Conservation (phyloP, 2,329 filamentous ascomycete species). For the Erysiphe pulchra region DNA sequence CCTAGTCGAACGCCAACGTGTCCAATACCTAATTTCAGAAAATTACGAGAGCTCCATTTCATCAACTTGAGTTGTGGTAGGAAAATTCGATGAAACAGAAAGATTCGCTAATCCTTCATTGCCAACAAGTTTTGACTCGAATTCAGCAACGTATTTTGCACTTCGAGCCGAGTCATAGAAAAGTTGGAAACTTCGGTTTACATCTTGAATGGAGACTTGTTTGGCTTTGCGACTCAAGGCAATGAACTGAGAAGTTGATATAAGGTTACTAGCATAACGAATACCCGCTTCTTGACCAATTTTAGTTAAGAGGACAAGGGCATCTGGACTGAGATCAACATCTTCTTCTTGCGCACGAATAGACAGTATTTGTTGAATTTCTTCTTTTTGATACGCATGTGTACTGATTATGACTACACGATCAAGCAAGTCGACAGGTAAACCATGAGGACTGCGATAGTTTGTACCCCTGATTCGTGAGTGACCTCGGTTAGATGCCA, state of each 20-base stretch:
- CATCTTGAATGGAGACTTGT: slow-evolving; percentile 65
- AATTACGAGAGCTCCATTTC: slow-evolving; percentile 29
- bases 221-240: slow-evolving; percentile 64
- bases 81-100: slow-evolving; percentile 19
- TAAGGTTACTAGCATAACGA: slow-evolving; percentile 91
- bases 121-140: slow-evolving; percentile 79
- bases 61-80: slow-evolving; percentile 15
- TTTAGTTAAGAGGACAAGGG: slow-evolving; percentile 79
- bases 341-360: slow-evolving; percentile 93
- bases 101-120: slow-evolving; percentile 63
- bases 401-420: slow-evolving; percentile 92
- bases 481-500: slow-evolving; percentile 90
- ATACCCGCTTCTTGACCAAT: slow-evolving; percentile 82
- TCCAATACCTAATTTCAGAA: not conserved
- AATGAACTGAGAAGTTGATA: slow-evolving; percentile 77
- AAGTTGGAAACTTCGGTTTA: slow-evolving; percentile 76
- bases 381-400: slow-evolving; percentile 53
- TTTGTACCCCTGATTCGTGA: slow-evolving; percentile 81
- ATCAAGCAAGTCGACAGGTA: slow-evolving; percentile 89
- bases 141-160: slow-evolving; percentile 72
- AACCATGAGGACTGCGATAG: slow-evolving; percentile 76
- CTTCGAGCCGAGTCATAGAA: slow-evolving; percentile 82
- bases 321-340: slow-evolving; percentile 71
- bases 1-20: not conserved
- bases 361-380: slow-evolving; percentile 76